Evolutionary conservation across 2,329 filamentous ascomycete species (phyloP), one percentile per base, ranked within the genome.

Genomic region (Westerdykella sp.): DNA sequence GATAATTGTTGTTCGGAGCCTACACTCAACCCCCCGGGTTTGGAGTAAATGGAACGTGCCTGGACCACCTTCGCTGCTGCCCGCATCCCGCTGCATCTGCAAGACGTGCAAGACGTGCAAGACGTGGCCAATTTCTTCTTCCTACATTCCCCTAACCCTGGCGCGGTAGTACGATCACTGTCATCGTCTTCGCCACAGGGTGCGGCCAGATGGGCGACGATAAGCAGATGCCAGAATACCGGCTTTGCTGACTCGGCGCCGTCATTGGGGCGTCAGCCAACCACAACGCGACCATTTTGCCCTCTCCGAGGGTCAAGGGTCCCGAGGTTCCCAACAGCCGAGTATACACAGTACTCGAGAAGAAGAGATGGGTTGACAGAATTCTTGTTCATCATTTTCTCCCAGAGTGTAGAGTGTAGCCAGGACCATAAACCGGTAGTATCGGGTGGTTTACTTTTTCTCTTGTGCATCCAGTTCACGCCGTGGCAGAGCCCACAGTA

Each of bases 211-310:
- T 14, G 30, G 30, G 7, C 56, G 54, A 32, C 56, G 54, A 57
- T 54, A 58, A 52, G 47, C 57, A 54, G 52, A 50, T 21, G 4
- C 18, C 18, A 21, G 18, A 21, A 21, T 41, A 38, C 45, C 57
- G 58, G 60, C 16, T 53, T 60, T 44, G 50, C 18, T 42, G 25
- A 50, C 49, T 49, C 50, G 51, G 47, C 51, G 44, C 51, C 51
- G 54, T 60, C 59, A 60, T 56, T 30, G 46, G 45, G 41, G 45
- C 46, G 51, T 53, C 50, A 56, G 51, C 42, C 43, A 45, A 40
- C 47, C 39, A 37, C 49, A 47, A 44, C 45, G 46, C 57, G 60
- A 21, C 18, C 57, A 42, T 59, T 56, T 18, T 13, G 32, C 32
- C 32, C n/a, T 15, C 5, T 11, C 32, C 32, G 16, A 18, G n/a